These are phyloP conservation scores for Fraxinus velutina DNA, from an alignment of 305 asterid species.

Conservation along the genomic window DNA sequence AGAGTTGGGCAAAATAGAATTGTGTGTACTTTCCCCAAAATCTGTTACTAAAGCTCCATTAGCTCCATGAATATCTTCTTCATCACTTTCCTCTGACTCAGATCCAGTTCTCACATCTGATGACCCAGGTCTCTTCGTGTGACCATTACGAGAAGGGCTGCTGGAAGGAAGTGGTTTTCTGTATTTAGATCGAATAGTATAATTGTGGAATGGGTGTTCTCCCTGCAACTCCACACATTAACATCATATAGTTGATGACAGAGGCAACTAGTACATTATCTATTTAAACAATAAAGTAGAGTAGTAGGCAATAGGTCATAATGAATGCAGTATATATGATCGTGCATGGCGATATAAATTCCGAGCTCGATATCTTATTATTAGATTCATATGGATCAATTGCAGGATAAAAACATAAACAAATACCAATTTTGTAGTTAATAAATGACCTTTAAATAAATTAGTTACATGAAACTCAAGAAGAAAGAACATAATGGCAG, in stretches of 20 bases:
- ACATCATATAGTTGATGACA: conserved; percentile 14
- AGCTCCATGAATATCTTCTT: conserved; percentile 36
- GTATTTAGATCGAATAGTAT: conserved; percentile 73
- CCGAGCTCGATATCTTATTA: background rate
- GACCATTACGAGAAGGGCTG: conserved; percentile 29
- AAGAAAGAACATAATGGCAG: background rate
- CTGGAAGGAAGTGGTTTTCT: conserved; percentile 41
- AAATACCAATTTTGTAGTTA: background rate
- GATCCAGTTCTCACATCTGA: conserved; percentile 32
- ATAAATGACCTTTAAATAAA: background rate
- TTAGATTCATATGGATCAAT: background rate
- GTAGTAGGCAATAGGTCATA: background rate
- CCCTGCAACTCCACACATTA: conserved; percentile 53
- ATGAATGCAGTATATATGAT: background rate
- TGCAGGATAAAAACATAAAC: background rate
- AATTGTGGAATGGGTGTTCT: conserved; percentile 91
- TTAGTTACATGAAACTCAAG: background rate
- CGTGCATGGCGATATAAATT: background rate
- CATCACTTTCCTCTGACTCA: conserved; percentile 48
- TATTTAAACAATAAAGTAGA: conserved; percentile 9
- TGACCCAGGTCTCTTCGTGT: conserved; percentile 25
- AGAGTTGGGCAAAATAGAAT: conserved; percentile 20
- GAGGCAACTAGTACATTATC: background rate
- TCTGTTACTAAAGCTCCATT: conserved; percentile 29
- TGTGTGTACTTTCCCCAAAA: conserved; percentile 19